A percentile compares a stretch with the other conserved stretches of the same genome.
Conservation (phyloP, 345 rosid species). For the Clarkia xantiana region DNA sequence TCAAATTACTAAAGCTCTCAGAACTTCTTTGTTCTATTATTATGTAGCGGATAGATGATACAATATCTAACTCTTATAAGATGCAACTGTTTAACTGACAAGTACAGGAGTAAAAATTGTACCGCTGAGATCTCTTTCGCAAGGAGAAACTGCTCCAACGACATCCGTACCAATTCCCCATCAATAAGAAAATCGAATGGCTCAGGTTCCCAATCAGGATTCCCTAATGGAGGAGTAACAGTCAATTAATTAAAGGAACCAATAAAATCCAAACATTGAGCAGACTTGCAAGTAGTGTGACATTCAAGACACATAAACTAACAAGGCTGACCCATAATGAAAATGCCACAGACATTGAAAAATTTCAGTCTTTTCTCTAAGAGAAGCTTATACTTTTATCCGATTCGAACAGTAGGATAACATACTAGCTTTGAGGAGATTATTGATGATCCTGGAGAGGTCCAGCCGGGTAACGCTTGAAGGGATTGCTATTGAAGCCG, state of each 20-base stretch:
- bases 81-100: too few relatives aligned
- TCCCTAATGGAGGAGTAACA: constrained; percentile 23
- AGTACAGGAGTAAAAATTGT: neutral
- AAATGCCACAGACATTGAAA: neutral
- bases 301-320: too few relatives aligned
- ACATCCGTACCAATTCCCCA: constrained; percentile 89
- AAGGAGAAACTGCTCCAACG: constrained; percentile 71
- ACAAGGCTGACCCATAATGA: too few relatives aligned
- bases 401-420: neutral
- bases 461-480: constrained; percentile 70
- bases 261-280: neutral
- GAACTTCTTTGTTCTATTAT: too few relatives aligned
- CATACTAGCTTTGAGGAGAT: constrained; percentile 38
- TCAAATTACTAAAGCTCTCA: too few relatives aligned
- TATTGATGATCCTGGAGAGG: constrained; percentile 72
- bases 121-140: constrained; percentile 89
- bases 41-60: too few relatives aligned
- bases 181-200: constrained; percentile 83
- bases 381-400: too few relatives aligned
- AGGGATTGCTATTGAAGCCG: constrained; percentile 58
- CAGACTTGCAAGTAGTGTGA: neutral
- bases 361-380: too few relatives aligned
- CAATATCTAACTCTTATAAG: too few relatives aligned
- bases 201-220: constrained; percentile 54
- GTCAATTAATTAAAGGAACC: neutral